Evolutionary conservation across 1,139 yeast species (phyloP).

Genomic region (Ogataea hybrid): DNA sequence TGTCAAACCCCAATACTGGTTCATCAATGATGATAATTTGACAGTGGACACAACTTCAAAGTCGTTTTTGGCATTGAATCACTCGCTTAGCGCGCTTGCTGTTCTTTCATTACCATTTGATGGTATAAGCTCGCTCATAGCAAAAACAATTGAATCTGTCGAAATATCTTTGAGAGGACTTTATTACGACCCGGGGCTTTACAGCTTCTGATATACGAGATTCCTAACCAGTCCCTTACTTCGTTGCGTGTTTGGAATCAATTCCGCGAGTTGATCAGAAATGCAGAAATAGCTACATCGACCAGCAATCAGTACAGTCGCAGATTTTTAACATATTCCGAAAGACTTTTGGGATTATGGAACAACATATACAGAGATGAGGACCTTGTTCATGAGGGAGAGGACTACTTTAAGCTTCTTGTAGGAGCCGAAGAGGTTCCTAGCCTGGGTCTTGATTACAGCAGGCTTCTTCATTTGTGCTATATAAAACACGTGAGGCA

Average conservation of each 20-base stretch:
- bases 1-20: constrained; percentile 28
- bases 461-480: constrained; percentile 35
- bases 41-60: constrained; percentile 17
- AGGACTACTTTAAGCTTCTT: constrained; percentile 53
- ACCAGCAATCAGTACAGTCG: constrained; percentile 16
- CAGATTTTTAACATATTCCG: constrained; percentile 26
- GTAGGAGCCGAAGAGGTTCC: constrained; percentile 44
- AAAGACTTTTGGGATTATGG: constrained; percentile 28
- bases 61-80: constrained; percentile 26
- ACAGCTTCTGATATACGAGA: constrained; percentile 50
- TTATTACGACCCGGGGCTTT: constrained; percentile 25
- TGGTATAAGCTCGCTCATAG: constrained; percentile 36
- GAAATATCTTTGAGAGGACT: constrained; percentile 69
- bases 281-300: constrained; percentile 23
- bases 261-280: constrained; percentile 28
- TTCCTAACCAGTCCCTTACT: constrained; percentile 59
- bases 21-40: constrained; percentile 20
- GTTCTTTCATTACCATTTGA: constrained; percentile 31
- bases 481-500: constrained; percentile 30
- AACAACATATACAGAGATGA: constrained; percentile 27
- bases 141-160: constrained; percentile 57
- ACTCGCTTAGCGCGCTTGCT: constrained; percentile 23
- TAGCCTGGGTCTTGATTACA: constrained; percentile 33
- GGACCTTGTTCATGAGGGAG: constrained; percentile 34
- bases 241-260: constrained; percentile 50